These are phyloP conservation scores for Clonostachys chloroleuca DNA, from an alignment of 2,329 filamentous ascomycete genomes.

Conservation along the genomic window DNA sequence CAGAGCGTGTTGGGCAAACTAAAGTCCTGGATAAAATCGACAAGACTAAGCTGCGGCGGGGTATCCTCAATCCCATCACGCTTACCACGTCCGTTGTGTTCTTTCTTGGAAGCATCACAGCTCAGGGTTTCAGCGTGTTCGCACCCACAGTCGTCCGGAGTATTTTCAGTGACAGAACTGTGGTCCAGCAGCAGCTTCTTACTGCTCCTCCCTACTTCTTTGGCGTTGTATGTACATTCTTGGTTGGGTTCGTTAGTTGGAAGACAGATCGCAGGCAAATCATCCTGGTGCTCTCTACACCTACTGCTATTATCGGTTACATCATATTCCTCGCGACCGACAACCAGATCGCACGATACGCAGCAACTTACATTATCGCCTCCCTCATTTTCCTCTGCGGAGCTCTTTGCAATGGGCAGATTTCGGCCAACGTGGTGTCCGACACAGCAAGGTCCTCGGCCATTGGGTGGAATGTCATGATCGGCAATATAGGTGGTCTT, in stretches of 20 bases:
- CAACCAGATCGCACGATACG: slow-evolving; percentile 55
- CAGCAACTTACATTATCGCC: slow-evolving; percentile 66
- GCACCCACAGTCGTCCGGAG: slow-evolving; percentile 38
- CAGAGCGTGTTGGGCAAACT: slow-evolving; percentile 20
- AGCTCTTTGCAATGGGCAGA: slow-evolving; percentile 62
- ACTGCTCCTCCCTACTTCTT: slow-evolving; percentile 69
- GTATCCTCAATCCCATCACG: slow-evolving; percentile 35
- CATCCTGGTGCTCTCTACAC: slow-evolving; percentile 55
- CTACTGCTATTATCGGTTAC: slow-evolving; percentile 65
- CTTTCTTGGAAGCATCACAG: slow-evolving; percentile 24
- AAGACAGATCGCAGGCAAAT: slow-evolving; percentile 53
- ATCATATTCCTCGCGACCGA: slow-evolving; percentile 62
- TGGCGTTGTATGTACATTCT: slow-evolving; percentile 61
- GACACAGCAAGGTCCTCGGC: slow-evolving; percentile 65
- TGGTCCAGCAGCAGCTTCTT: slow-evolving; percentile 62
- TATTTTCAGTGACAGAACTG: slow-evolving; percentile 54
- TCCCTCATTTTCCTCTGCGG: slow-evolving; percentile 60
- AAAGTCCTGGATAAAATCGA: slow-evolving; percentile 19
- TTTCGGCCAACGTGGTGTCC: slow-evolving; percentile 65
- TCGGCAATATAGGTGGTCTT: slow-evolving; percentile 68
- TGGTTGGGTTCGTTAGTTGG: slow-evolving; percentile 59
- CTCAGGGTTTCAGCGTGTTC: slow-evolving; percentile 24
- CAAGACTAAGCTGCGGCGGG: slow-evolving; percentile 19
- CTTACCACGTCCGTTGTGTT: slow-evolving; percentile 42
- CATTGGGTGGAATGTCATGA: slow-evolving; percentile 64